Conservation (phyloP, 2,329 filamentous ascomycete genomes). For the Venturia oleaginea region DNA sequence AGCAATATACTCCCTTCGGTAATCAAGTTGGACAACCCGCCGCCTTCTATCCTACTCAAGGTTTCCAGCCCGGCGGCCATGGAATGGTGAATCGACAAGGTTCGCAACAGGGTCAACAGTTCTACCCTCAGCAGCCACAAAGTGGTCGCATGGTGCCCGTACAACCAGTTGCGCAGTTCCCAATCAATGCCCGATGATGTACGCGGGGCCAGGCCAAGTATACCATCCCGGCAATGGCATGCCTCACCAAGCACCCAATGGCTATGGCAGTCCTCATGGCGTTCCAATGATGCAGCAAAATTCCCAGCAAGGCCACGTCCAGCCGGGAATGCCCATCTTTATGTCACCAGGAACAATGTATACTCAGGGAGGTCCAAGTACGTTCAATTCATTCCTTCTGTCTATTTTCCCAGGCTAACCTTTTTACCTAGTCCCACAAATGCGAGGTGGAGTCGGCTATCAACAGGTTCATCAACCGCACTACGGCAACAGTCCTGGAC, state of each 20-base stretch:
- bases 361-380: slow-evolving; percentile 66
- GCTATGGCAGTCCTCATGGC: slow-evolving; percentile 80
- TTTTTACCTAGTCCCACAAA: not conserved
- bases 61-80: slow-evolving; percentile 61
- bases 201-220: slow-evolving; percentile 58
- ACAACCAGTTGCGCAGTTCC: slow-evolving; percentile 47
- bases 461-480: slow-evolving; percentile 10
- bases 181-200: slow-evolving; percentile 68
- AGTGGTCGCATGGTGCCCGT: slow-evolving; percentile 65
- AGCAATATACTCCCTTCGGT: slow-evolving; percentile 60
- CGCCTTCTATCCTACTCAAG: slow-evolving; percentile 44
- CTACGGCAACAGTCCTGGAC: slow-evolving; percentile 14
- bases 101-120: slow-evolving; percentile 48
- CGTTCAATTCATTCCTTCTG: slow-evolving; percentile 33
- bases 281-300: slow-evolving; percentile 93
- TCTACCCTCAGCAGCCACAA: slow-evolving; percentile 17
- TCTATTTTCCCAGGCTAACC: not conserved
- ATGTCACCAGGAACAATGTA: slow-evolving; percentile 39
- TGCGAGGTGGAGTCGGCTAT: slow-evolving; percentile 2
- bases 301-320: slow-evolving; percentile 76
- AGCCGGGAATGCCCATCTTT: not conserved
- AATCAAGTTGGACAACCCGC: slow-evolving; percentile 53
- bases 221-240: slow-evolving; percentile 44
- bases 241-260: slow-evolving; percentile 56
- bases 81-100: slow-evolving; percentile 59